Percentiles rank a stretch among this genome's conserved stretches.
Evolutionary conservation across 2,329 filamentous ascomycete species (phyloP).

Genomic region (Colletotrichum truncatum): DNA sequence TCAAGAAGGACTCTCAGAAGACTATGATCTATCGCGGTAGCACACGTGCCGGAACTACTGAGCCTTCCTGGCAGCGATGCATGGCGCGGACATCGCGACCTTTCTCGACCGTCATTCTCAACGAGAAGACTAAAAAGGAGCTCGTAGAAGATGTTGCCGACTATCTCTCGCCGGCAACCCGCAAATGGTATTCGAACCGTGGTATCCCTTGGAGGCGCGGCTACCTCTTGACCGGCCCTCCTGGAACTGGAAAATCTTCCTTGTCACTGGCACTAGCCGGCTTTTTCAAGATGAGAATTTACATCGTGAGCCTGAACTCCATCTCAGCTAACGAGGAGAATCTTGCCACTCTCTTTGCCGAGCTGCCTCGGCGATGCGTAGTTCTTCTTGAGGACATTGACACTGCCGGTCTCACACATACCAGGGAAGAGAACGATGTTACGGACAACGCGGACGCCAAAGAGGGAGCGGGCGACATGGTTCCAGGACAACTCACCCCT

Average conservation of each 20-base stretch:
- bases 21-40: slow-evolving; percentile 73
- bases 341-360: slow-evolving; percentile 70
- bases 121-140: slow-evolving; percentile 66
- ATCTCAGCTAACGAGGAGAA: slow-evolving; percentile 71
- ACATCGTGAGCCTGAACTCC: slow-evolving; percentile 76
- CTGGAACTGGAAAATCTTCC: slow-evolving; percentile 82
- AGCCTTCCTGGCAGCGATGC: slow-evolving; percentile 68
- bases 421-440: slow-evolving; percentile 47
- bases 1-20: slow-evolving; percentile 67
- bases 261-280: slow-evolving; percentile 76
- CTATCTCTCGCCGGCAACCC: slow-evolving; percentile 69
- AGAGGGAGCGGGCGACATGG: slow-evolving; percentile 37
- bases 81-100: slow-evolving; percentile 68
- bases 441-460: slow-evolving; percentile 21
- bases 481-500: slow-evolving; percentile 42
- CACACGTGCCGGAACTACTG: slow-evolving; percentile 47
- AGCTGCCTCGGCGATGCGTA: slow-evolving; percentile 75
- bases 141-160: slow-evolving; percentile 70
- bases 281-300: slow-evolving; percentile 75
- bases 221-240: slow-evolving; percentile 83
- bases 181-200: slow-evolving; percentile 83
- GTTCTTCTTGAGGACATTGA: slow-evolving; percentile 83
- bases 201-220: slow-evolving; percentile 88
- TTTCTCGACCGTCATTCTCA: slow-evolving; percentile 72
- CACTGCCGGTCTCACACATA: slow-evolving; percentile 74